Base-by-base conservation (phyloP, 2,329 filamentous ascomycete genomes). In the Stachybotrys chlorohalonatus region DNA sequence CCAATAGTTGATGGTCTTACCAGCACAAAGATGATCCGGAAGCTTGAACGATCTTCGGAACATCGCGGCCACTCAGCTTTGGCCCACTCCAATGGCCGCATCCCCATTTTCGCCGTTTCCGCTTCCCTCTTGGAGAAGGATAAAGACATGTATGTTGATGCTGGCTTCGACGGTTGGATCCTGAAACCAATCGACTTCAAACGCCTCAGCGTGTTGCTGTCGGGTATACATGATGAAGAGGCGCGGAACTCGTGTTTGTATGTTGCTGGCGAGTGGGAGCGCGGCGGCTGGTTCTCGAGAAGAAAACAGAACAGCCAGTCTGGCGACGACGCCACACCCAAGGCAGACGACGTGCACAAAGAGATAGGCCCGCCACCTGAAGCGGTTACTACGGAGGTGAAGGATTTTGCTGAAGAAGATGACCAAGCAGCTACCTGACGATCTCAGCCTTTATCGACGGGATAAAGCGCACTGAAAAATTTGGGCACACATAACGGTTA, bases 131-230 rank as follows among this genome's bases (percentile, higher is more conserved):
- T 88, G 1, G 91, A 95, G 66, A 79, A 76, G 16, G 81, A 91
- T 49, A 80, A 75, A 52, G 75, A 85, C 47, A 80, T 71, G 0
- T 96, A 95, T 60, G 80, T 90, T 48, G 78, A 87, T 49, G 84
- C 84, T 7, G 91, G 91, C 0, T 95, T 95, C 60, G 90, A 95
- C 60, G 91, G 87, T 30, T 95, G 90, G 90, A 91, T 96, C 31
- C 73, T 95, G 55, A 95, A 95, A 64, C 90, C 90, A 0, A 88
- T 95, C 49, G 85, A 93, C 57, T 95, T 95, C 65, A 82, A 84
- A 60, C 80, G 90, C 8, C 75, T 95, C 0, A 83, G 82, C 56
- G 77, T 79, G 24, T 75, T 95, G 7, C 77, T 95, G 54, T 69
- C 74, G 1, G 90, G 89, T 1, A 88, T 94, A 46, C 76, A 83